Conservation (phyloP, 257 asterid genomes). For the Solanum bukasovii region DNA sequence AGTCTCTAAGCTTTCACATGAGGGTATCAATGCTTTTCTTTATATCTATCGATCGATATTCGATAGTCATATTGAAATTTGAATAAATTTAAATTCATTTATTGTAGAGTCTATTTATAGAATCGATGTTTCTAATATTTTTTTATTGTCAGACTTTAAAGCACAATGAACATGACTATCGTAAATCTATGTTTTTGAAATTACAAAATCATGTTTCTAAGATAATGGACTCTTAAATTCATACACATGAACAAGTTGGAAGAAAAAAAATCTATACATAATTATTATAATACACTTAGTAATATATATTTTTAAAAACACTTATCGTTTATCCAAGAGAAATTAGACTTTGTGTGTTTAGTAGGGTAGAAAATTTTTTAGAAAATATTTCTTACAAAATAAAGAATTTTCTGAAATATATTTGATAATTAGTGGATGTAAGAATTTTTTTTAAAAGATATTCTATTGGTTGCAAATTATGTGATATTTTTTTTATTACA, state of each 20-base stretch:
- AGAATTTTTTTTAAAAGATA: too few relatives aligned
- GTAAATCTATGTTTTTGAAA: background rate
- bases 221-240: background rate
- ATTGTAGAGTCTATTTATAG: fast-evolving
- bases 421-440: background rate
- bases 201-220: background rate
- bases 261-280: background rate
- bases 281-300: background rate
- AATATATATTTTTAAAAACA: background rate
- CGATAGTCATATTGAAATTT: fast-evolving
- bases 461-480: too few relatives aligned
- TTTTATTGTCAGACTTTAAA: background rate
- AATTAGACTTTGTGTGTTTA: background rate
- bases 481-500: background rate
- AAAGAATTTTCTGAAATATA: background rate
- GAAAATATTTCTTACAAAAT: background rate
- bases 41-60: fast-evolving
- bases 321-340: background rate
- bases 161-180: background rate
- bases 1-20: slow-evolving; percentile 7
- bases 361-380: background rate
- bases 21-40: slow-evolving; percentile 5
- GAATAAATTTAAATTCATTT: background rate
- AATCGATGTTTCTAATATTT: fast-evolving
- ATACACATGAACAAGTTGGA: background rate